Base-by-base conservation (phyloP, 225 moss, liverwort and hornwort species). In the Marchantia polymorpha region DNA sequence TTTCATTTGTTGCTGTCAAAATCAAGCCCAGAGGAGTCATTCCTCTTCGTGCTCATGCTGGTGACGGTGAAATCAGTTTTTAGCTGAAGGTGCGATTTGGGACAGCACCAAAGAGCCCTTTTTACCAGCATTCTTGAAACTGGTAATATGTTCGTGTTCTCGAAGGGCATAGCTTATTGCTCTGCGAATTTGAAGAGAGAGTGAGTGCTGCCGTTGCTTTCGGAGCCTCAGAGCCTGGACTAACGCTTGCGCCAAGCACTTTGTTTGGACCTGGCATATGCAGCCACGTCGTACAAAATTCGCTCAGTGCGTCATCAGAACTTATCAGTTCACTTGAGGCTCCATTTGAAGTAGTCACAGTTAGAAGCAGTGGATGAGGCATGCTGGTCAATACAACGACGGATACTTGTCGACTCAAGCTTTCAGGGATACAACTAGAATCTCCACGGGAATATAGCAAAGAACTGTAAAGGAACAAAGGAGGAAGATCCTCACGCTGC, bases 131-230 rank as follows among this genome's bases (percentile, higher is more conserved):
- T 50, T 49, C 58, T 81, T 8, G 7, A 64, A 16, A 3, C 29
- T 8, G 81, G 81, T 46, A 75, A 81, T 59, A 23, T 74, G 20
- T 81, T 81, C 23, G 74, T 64, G 51, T 29, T 81, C n/a, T 39
- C 70, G 1, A 14, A 71, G 23, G 70, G 70, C 13, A 46, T 71
- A 39, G 31, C 47, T 5, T 39, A 71, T 71, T 71, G 0, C 31
- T 50, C 46, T 19, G 50, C 50, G 9, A 71, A 71, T 50, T 27
- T 71, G 47, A 19, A 71, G n/a, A n/a, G n/a, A n/a, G n/a, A n/a
- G n/a, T n/a, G 31, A 46, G 47, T 29, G 70, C 70, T 71, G 12
- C 31, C 31, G 16, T 12, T 50, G 30, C 47, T 5, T 26, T 71
- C 13, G 16, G 70, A 4, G 47, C 39, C 31, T 71, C 70, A 46